Conservation (phyloP, 2,329 filamentous ascomycete genomes). For the Emergomyces orientalis region DNA sequence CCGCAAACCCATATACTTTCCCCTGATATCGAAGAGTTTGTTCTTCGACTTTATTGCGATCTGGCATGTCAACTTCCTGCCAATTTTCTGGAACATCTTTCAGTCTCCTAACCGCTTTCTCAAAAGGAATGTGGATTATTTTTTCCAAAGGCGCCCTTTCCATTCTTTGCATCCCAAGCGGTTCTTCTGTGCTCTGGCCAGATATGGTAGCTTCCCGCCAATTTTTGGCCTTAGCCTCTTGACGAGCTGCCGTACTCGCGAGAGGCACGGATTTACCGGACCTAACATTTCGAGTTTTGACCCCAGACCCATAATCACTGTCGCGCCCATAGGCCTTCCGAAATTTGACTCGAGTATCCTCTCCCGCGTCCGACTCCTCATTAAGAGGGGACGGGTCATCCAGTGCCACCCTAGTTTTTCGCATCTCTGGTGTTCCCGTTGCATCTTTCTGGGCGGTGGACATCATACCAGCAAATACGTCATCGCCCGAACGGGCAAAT, state of each 20-base stretch:
- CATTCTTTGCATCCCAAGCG: neutral
- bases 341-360: neutral
- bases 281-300: neutral
- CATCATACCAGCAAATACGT: neutral
- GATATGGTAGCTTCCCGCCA: neutral
- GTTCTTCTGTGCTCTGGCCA: neutral
- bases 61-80: neutral
- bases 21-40: constrained; percentile 1
- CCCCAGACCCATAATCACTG: neutral
- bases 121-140: neutral
- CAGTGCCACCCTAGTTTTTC: neutral
- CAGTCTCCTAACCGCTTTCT: neutral
- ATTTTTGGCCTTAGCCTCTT: neutral
- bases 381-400: neutral
- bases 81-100: neutral
- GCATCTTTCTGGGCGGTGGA: neutral
- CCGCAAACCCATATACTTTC: constrained; percentile 1
- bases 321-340: neutral
- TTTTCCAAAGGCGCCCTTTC: neutral
- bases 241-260: neutral
- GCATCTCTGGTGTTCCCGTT: neutral
- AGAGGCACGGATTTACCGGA: neutral
- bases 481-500: neutral
- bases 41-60: neutral
- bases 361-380: neutral